Evolutionary conservation across 257 asterid genomes (phyloP).

Genomic region (Datura wrightii): DNA sequence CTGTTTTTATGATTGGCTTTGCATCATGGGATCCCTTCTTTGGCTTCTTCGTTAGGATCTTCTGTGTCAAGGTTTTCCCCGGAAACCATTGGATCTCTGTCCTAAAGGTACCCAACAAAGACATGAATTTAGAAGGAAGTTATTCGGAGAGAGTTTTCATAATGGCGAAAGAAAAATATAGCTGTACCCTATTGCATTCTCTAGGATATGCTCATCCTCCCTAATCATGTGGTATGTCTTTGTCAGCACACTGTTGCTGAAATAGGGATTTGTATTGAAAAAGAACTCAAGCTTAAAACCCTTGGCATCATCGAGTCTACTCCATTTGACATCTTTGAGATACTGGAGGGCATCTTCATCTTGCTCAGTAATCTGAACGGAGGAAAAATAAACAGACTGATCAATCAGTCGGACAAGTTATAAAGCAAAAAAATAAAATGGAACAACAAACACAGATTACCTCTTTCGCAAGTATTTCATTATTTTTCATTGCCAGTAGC

Average conservation of each 20-base stretch:
- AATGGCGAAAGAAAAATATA: background rate
- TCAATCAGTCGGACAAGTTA: background rate
- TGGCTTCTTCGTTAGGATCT: conserved; percentile 79
- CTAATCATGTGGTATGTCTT: conserved; percentile 91
- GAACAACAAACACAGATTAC: conserved; percentile 38
- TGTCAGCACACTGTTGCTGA: conserved; percentile 67
- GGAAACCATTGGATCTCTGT: conserved; percentile 85
- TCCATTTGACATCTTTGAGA: conserved; percentile 81
- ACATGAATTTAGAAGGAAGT: background rate
- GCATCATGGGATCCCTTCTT: conserved; percentile 85
- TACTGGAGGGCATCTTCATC: conserved; percentile 78
- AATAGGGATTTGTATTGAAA: conserved; percentile 66
- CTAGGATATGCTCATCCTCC: conserved; percentile 86
- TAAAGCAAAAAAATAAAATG: background rate
- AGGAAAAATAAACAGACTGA: background rate
- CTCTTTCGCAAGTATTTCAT: conserved; percentile 76
- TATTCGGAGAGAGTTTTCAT: conserved; percentile 3
- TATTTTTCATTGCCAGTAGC: conserved; percentile 79
- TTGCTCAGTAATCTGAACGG: conserved; percentile 66
- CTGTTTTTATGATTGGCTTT: conserved; percentile 76
- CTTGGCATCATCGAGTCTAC: conserved; percentile 67
- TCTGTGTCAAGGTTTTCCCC: conserved; percentile 79
- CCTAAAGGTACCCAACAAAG: conserved; percentile 43
- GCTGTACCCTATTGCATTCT: conserved; percentile 86
- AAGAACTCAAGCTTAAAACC: conserved; percentile 82